A percentile compares a stretch with the other conserved stretches of the same genome.
phyloP scores from a whole-genome alignment of 2,329 filamentous ascomycete species.

The Lasiodiplodia theobromae region DNA sequence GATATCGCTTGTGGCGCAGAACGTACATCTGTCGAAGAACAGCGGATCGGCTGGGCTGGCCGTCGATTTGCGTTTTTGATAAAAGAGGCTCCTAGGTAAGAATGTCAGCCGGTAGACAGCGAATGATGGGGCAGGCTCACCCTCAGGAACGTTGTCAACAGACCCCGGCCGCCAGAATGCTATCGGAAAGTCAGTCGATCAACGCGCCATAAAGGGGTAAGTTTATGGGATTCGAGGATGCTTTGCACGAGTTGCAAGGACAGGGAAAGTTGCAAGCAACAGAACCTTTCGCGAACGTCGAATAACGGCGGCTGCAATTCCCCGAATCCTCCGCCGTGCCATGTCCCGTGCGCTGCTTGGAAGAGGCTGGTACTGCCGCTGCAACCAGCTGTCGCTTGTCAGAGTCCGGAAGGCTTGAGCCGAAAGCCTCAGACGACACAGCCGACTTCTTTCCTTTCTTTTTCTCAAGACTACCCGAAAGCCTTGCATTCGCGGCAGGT shows the following conservation, averaged over 20 bases:
- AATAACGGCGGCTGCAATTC: neutral
- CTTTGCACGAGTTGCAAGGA: neutral
- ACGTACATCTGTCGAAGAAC: neutral
- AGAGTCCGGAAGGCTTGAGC: neutral
- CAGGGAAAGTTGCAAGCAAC: neutral
- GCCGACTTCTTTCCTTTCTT: neutral
- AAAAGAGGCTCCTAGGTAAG: neutral
- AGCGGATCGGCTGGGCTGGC: neutral
- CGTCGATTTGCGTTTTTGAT: neutral
- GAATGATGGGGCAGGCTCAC: neutral
- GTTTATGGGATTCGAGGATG: neutral
- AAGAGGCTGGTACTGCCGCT: neutral
- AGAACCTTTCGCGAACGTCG: constrained; percentile 9
- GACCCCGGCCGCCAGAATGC: neutral
- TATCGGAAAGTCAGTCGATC: neutral
- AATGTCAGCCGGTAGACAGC: neutral
- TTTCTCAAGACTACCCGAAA: neutral
- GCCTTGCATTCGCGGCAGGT: neutral
- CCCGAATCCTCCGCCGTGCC: constrained; percentile 4
- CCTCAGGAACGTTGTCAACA: neutral
- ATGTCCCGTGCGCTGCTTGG: neutral
- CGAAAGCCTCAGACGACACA: neutral
- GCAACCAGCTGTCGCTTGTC: neutral
- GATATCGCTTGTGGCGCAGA: too few relatives aligned
- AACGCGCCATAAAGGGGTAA: neutral